phyloP scores from a whole-genome alignment of 306 rosid genomes.

The Inga leiocalycina region DNA sequence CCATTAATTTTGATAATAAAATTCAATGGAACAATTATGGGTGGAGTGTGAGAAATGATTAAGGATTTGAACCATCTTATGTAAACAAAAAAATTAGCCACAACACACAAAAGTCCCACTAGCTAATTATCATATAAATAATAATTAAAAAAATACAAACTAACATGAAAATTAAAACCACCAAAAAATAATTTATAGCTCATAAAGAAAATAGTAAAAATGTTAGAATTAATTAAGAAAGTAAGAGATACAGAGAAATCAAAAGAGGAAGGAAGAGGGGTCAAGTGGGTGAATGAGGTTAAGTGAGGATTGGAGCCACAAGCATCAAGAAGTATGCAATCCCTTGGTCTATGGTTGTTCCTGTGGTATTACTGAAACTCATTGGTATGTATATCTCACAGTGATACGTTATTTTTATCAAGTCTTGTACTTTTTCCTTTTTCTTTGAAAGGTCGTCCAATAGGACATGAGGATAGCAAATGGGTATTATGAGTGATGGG shows the following conservation, averaged over 20 bases:
- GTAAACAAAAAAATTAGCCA: not conserved
- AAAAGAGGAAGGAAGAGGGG: conserved; percentile 50
- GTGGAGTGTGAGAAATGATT: not conserved
- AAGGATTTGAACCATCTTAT: not conserved
- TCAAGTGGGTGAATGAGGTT: conserved; percentile 79
- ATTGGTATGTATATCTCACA: not conserved
- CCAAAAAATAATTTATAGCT: not conserved
- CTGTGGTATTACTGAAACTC: conserved; percentile 31
- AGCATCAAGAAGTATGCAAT: conserved; percentile 81
- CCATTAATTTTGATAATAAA: not conserved
- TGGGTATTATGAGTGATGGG: conserved; percentile 9
- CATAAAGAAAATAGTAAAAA: not conserved
- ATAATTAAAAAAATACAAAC: not conserved
- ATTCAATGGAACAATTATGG: not conserved
- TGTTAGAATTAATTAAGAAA: conserved; percentile 3
- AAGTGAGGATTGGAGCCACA: conserved; percentile 75
- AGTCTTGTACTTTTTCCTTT: not conserved
- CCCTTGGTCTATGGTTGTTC: conserved; percentile 83
- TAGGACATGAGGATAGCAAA: conserved; percentile 27
- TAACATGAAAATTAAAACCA: not conserved
- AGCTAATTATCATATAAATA: not conserved
- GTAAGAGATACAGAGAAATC: not conserved
- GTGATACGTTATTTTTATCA: conserved; percentile 5
- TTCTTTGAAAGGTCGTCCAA: conserved; percentile 17
- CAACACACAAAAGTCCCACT: not conserved